Evolutionary conservation across 2,329 filamentous ascomycete species (phyloP).

Genomic region (Diaporthe caulivora): DNA sequence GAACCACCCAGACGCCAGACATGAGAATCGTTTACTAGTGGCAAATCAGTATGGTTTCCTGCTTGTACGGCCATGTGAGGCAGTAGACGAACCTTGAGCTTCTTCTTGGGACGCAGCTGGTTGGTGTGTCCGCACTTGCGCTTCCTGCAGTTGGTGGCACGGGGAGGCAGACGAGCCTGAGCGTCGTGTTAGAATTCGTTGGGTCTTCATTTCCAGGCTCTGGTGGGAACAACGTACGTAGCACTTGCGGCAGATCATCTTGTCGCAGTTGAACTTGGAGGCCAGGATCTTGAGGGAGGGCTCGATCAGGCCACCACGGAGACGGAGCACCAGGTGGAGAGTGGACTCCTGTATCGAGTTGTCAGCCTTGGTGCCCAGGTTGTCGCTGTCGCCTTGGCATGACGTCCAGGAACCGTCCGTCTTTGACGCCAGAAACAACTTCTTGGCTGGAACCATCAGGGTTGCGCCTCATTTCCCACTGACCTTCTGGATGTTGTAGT

Average conservation of each 20-base stretch:
- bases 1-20: conserved; percentile 55
- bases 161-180: conserved; percentile 87
- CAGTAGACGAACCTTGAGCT: conserved; percentile 58
- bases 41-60: neutral
- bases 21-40: conserved; percentile 80
- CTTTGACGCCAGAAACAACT: conserved; percentile 19
- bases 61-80: neutral
- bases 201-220: neutral
- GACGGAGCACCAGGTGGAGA: conserved; percentile 97
- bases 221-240: conserved; percentile 76
- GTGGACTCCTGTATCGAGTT: conserved; percentile 82
- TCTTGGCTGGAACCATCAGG: neutral
- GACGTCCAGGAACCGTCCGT: conserved; percentile 18
- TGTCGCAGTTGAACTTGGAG: conserved; percentile 99
- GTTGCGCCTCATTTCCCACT: conserved; percentile 49
- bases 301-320: conserved; percentile 99
- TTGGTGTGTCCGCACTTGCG: conserved; percentile 99
- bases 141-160: conserved; percentile 99
- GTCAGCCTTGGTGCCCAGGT: conserved; percentile 31
- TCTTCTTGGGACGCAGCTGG: conserved; percentile 99
- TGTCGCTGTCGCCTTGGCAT: neutral
- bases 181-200: conserved; percentile 42
- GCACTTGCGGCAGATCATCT: conserved; percentile 99
- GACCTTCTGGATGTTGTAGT: conserved; percentile 99
- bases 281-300: conserved; percentile 98